These are phyloP conservation scores for Oryza coarctata DNA, from an alignment of 176 grass and related monocot genomes.

Conservation along the genomic window DNA sequence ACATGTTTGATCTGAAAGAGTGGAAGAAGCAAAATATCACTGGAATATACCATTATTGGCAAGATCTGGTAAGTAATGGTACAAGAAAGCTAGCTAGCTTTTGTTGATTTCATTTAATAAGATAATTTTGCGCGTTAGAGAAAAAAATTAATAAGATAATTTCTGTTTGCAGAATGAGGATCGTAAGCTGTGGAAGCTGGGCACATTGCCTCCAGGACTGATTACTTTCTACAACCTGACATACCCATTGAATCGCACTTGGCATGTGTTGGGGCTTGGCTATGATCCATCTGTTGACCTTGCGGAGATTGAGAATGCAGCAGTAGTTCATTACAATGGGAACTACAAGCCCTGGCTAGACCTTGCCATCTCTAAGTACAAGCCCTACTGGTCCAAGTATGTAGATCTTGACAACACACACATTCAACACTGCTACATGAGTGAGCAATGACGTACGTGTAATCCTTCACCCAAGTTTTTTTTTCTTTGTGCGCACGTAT, in stretches of 20 bases:
- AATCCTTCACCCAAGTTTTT: conserved; percentile 14
- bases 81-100: conserved; percentile 11
- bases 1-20: conserved; percentile 88
- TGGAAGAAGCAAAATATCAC: conserved; percentile 97
- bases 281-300: conserved; percentile 82
- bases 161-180: conserved; percentile 69
- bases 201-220: conserved; percentile 81
- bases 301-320: conserved; percentile 71
- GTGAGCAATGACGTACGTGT: conserved; percentile 42
- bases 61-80: conserved; percentile 76
- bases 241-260: conserved; percentile 67
- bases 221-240: conserved; percentile 99
- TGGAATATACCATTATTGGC: conserved; percentile 99
- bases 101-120: conserved; percentile 32
- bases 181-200: conserved; percentile 92
- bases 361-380: conserved; percentile 95
- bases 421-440: conserved; percentile 59
- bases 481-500: too few species aligned
- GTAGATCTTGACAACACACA: conserved; percentile 65
- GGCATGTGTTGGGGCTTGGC: conserved; percentile 92
- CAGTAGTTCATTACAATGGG: conserved; percentile 86
- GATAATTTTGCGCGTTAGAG: too few species aligned
- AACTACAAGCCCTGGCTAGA: conserved; percentile 98
- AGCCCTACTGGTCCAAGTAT: conserved; percentile 85
- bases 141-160: conserved; percentile 40